These are phyloP conservation scores for Ormosia emarginata DNA, from an alignment of 306 rosid species.

Conservation along the genomic window DNA sequence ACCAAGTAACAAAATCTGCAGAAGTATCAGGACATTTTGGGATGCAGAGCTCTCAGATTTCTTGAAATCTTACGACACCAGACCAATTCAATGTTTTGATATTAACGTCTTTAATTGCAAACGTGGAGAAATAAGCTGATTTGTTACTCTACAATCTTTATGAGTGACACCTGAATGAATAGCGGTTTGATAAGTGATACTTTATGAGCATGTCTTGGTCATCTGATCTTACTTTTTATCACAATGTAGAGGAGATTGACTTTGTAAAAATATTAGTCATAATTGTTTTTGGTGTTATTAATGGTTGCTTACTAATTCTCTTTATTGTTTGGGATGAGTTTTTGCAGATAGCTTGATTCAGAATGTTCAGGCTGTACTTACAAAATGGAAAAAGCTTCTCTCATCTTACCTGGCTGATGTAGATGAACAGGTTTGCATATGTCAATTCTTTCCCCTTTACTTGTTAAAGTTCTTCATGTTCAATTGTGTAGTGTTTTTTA, in stretches of 20 bases:
- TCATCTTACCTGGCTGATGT: slow-evolving; percentile 65
- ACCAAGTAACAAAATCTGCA: not conserved
- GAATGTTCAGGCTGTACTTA: slow-evolving; percentile 44
- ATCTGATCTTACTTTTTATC: not conserved
- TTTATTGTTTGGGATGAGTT: slow-evolving; percentile 14
- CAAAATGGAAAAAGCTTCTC: slow-evolving; percentile 71
- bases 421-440: slow-evolving; percentile 79
- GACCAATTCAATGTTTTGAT: no score
- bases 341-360: slow-evolving; percentile 61
- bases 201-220: not conserved
- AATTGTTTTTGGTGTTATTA: not conserved
- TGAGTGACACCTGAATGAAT: no score
- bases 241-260: not conserved
- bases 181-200: no score
- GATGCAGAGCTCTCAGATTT: no score
- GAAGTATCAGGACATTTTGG: not conserved
- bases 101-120: no score
- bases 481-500: not conserved
- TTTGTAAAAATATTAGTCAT: not conserved
- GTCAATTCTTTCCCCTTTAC: not conserved
- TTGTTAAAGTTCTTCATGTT: slow-evolving; percentile 2
- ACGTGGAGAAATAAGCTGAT: no score
- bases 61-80: no score
- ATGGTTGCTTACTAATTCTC: not conserved
- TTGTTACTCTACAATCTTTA: no score